Base-by-base conservation (phyloP, 306 rosid genomes). In the Lablab purpureus region DNA sequence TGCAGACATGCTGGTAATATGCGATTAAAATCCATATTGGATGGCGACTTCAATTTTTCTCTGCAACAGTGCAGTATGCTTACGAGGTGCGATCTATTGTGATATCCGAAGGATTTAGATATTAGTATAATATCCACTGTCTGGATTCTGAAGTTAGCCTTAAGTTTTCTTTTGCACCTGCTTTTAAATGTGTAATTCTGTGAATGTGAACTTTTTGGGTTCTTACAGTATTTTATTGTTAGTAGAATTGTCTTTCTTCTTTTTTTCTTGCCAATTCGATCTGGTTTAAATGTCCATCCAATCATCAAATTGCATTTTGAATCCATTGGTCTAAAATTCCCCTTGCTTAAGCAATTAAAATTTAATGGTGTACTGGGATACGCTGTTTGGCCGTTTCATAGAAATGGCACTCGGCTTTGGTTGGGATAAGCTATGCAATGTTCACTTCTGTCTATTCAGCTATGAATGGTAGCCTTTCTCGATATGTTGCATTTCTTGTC, bases 41-140 rank as follows among this genome's bases (percentile, higher is more conserved):
- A 84, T 62, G 65, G 59, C 10, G 67, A 77, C 63, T 12, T 34
- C 45, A 45, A 14, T 30, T 59, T 63, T 25, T 27, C 4, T 12
- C 32, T 22, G 40, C 58, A 28, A 27, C 32, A 37, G 43, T 22
- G 56, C 10, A 47, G 19, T 19, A 18, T 27, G 46, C 80, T 76
- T 81, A 59, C 73, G 37, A 32, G 13, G 55, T 76, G 64, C 46
- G 49, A 41, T 64, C 56, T 10, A 36, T 51, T 74, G 6, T 79
- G 75, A 50, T 71, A 40, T 54, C 50, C 59, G 17, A 37, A 43
- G 40, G 65, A 56, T 47, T 64, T 74, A 51, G 23, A 58, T 40
- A 18, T 37, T 30, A 75, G 46, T 73, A 69, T 28, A 45, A 19
- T 34, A 13, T 15, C 67, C 71, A 13, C 25, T 25, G 9, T 82